These are phyloP conservation scores for Warburgia ugandensis DNA, from an alignment of 164 flowering plant genomes.

Conservation along the genomic window DNA sequence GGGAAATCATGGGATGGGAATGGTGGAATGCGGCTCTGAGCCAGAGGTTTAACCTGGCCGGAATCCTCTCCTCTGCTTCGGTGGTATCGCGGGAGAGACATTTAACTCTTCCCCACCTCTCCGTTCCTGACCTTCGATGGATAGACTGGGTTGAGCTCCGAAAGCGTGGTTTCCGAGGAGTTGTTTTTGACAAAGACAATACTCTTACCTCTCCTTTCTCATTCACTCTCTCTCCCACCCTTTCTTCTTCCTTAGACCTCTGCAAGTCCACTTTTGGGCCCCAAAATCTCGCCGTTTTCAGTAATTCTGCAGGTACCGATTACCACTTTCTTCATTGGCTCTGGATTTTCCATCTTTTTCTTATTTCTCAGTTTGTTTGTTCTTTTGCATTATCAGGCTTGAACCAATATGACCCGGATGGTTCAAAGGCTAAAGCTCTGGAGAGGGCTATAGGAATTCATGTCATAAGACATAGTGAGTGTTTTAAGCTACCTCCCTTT, in stretches of 20 bases:
- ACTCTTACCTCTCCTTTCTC: constrained; percentile 81
- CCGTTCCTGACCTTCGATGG: constrained; percentile 60
- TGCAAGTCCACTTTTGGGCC: constrained; percentile 68
- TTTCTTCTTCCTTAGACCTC: constrained; percentile 36
- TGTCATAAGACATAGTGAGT: constrained; percentile 72
- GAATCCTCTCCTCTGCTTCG: constrained; percentile 33
- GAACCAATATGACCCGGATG: constrained; percentile 66
- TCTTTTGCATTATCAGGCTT: too few relatives aligned
- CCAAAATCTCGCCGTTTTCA: constrained; percentile 57
- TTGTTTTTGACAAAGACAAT: constrained; percentile 86
- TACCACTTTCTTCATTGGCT: neutral
- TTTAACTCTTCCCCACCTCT: constrained; percentile 61
- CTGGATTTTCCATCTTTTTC: neutral
- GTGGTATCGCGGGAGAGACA: constrained; percentile 42
- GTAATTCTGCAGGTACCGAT: constrained; percentile 58
- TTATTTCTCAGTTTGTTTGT: too few relatives aligned
- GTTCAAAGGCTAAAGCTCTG: constrained; percentile 52
- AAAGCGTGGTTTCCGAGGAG: constrained; percentile 60
- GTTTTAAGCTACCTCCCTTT: neutral
- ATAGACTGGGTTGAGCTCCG: constrained; percentile 71
- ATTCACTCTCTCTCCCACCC: constrained; percentile 46
- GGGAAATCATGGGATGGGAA: neutral
- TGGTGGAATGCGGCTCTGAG: constrained; percentile 28
- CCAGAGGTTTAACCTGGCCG: constrained; percentile 69
- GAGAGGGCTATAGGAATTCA: constrained; percentile 60